Conservation (phyloP, 108 stramenopile genomes). For the Pseudonitzschia multiseries region DNA sequence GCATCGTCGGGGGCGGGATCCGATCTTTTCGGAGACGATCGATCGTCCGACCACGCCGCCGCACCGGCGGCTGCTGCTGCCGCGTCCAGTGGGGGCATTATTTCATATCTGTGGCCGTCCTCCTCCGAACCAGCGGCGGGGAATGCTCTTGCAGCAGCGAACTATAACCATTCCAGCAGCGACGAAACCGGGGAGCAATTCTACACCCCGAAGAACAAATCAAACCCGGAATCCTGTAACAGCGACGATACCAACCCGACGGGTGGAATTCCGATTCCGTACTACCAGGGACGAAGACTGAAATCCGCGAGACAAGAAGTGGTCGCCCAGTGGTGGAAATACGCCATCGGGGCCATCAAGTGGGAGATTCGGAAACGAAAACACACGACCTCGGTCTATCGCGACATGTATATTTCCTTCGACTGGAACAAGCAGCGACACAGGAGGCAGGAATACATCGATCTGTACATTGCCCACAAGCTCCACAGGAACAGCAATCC, state of each 20-base stretch:
- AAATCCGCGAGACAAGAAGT: constrained; percentile 27
- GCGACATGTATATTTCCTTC: constrained; percentile 35
- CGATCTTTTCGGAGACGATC: not conserved
- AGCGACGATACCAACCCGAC: not conserved
- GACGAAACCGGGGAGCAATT: not conserved
- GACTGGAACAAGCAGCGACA: constrained; percentile 57
- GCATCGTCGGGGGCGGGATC: not conserved
- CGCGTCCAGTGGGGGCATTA: not conserved
- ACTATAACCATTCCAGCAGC: not conserved
- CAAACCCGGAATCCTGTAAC: not conserved
- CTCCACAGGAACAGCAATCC: constrained; percentile 14
- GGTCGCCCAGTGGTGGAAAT: constrained; percentile 68
- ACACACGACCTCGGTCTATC: constrained; percentile 32
- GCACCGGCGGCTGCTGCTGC: not conserved
- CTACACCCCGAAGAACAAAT: not conserved
- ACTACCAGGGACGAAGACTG: not conserved
- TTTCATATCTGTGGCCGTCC: not conserved
- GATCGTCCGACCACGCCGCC: not conserved
- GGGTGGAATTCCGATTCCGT: not conserved
- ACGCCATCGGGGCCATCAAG: constrained; percentile 45
- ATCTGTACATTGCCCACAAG: constrained; percentile 50
- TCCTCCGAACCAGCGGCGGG: not conserved
- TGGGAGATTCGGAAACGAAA: constrained; percentile 58
- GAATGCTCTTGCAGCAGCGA: no score
- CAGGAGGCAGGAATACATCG: constrained; percentile 64